Base-by-base conservation (phyloP, 2,329 filamentous ascomycete species). In the Trichoderma atrobrunneum region DNA sequence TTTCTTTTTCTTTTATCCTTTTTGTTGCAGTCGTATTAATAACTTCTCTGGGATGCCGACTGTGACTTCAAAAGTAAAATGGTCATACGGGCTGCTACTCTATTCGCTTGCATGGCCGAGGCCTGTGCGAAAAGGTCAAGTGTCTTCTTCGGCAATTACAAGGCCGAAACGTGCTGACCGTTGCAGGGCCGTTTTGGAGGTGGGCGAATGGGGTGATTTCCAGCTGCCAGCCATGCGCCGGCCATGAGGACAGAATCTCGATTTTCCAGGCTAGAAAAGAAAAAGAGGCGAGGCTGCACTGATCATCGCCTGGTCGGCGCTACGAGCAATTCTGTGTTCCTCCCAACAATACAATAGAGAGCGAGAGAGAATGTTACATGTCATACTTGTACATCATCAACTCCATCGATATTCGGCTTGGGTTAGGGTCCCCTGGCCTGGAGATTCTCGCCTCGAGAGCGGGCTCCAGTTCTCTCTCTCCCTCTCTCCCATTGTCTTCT, bases 201-300 rank as follows among this genome's bases (percentile, higher is more conserved):
- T 68, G 73, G 63, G 72, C 73, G 72, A 75, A 75, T 75, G 68
- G 74, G 74, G 36, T 72, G 54, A 21, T 74, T 75, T 75, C 74
- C 74, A 68, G 62, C 34, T 14, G 26, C 51, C 34, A n/a, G 39
- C 39, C 16, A 34, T 48, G 66, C 18, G 21, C 21, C 12, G 21
- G 18, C 36, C 36, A 32, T 51, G 48, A 64, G 54, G 48, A 30
- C 59, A 56, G 43, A 71, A 18, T 56, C 28, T 54, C 24, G 24
- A 51, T 51, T 51, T 26, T 34, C 12, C 60, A 26, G 39, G 34
- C 34, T 14, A 34, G 18, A 39, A 51, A 12, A 24, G n/a, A 24
- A 36, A 18, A 28, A 36, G 56, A 48, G 39, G 39, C 66, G 30
- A 69, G 56, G 66, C 66, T 69, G 57, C 65, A 69, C 56, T 36